Evolutionary conservation across 306 rosid species (phyloP).

Genomic region (Neltuma alba): DNA sequence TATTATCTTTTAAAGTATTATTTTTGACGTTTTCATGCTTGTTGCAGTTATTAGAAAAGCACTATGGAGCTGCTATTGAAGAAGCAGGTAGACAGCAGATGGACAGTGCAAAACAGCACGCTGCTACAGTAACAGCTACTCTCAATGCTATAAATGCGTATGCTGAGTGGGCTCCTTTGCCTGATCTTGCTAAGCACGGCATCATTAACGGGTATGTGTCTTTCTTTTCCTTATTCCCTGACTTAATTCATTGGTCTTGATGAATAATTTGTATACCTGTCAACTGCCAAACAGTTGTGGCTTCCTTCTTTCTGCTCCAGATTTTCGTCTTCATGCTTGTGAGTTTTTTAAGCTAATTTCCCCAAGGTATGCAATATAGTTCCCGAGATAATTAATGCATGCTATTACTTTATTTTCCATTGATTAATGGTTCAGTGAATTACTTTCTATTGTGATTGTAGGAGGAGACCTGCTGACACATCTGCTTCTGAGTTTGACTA

Average conservation of each 20-base stretch:
- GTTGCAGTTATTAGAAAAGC: constrained; percentile 82
- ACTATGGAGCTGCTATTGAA: constrained; percentile 76
- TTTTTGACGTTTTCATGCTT: constrained; percentile 44
- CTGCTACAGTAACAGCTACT: constrained; percentile 72
- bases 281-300: constrained; percentile 70
- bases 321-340: constrained; percentile 93
- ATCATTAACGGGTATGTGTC: constrained; percentile 82
- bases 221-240: constrained; percentile 35
- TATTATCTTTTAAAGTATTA: constrained; percentile 14
- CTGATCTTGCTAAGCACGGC: constrained; percentile 89
- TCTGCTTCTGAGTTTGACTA: constrained; percentile 75
- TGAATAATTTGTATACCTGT: constrained; percentile 29
- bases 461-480: constrained; percentile 79
- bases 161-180: constrained; percentile 98
- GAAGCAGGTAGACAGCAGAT: constrained; percentile 80
- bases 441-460: constrained; percentile 45
- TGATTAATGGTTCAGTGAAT: constrained; percentile 28
- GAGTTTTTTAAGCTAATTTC: constrained; percentile 93
- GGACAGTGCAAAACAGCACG: constrained; percentile 82
- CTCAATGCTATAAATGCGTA: constrained; percentile 91
- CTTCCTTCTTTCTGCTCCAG: constrained; percentile 85
- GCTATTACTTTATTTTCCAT: not conserved
- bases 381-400: constrained; percentile 13
- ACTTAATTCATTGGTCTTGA: constrained; percentile 30
- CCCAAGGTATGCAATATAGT: constrained; percentile 63